Conservation (phyloP, 305 asterid species). For the Fraxinus sp. region DNA sequence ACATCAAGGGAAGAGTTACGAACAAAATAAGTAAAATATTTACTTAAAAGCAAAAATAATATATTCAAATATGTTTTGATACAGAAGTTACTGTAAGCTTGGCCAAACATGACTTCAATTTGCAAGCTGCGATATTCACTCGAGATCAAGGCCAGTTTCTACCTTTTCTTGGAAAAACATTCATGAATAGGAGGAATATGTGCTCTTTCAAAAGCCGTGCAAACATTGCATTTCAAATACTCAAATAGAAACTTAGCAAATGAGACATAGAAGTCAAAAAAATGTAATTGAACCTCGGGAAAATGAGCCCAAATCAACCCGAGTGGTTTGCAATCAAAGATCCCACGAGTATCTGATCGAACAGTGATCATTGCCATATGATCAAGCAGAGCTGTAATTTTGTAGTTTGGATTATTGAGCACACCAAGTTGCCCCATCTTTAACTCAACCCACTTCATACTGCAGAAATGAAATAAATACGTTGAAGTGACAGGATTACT, state of each 20-base stretch:
- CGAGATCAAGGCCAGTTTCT: background rate
- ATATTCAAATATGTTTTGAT: background rate
- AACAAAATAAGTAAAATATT: background rate
- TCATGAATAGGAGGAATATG: background rate
- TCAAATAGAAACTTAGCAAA: background rate
- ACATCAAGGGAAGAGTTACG: background rate
- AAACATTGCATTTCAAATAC: background rate
- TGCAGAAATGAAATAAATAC: constrained; percentile 33
- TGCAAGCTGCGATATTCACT: background rate
- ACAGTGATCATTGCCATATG: constrained; percentile 90
- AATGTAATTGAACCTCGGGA: constrained; percentile 57
- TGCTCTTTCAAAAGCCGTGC: background rate
- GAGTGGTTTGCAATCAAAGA: constrained; percentile 90
- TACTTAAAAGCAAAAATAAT: background rate
- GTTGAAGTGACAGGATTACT: constrained; percentile 12
- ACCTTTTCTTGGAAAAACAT: background rate
- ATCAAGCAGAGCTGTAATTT: constrained; percentile 88
- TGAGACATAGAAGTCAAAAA: constrained; percentile 11
- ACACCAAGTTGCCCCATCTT: constrained; percentile 97
- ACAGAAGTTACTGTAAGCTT: background rate
- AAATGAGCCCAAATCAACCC: constrained; percentile 93
- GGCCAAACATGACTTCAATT: background rate
- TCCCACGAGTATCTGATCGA: constrained; percentile 75
- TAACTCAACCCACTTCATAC: constrained; percentile 96
- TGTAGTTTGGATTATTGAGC: constrained; percentile 68